Base-by-base conservation (phyloP, 179 eudicot genomes). In the Silene noctiflora region DNA sequence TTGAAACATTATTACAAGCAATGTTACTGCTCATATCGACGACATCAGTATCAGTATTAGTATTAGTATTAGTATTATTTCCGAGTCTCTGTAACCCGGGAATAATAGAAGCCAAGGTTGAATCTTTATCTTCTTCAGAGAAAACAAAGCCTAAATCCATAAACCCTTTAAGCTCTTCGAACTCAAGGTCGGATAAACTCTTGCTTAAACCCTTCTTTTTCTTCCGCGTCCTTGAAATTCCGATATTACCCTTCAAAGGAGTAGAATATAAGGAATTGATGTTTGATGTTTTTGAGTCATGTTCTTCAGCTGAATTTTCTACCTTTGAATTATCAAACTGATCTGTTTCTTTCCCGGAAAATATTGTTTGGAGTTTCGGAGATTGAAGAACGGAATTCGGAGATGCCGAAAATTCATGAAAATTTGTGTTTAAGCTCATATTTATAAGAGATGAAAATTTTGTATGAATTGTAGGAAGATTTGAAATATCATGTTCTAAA, bases 71-170 rank as follows among this genome's bases (percentile, higher is more conserved):
- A 29, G 67, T 72, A 44, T 77, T 74, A 17, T 69, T 76, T 46
- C 79, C 86, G 55, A 81, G 65, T 64, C 85, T 89, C 0, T 93
- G 94, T 74, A 93, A 80, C 39, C 98, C 98, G 56, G 96, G 98
- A 60, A 91, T 65, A 0, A 93, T 89, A 16, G 83, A 72, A 27
- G 82, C 90, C 85, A 93, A 75, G 60, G 64, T 85, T 39, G 89
- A 84, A 58, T 84, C 85, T 63, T 69, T 75, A 74, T 87, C 94
- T 55, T 91, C 85, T 56, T 93, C 94, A 0, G 87, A 81, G 72
- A 93, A 93, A 67, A 85, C 90, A 84, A 93, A 93, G 22, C 98
- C 96, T 80, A 93, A 76, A 78, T 93, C 98, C 87, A 91, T 88
- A 75, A 93, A 89, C 87, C 98, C 98, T 88, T 89, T 91, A 7